A percentile compares a stretch with the other conserved stretches of the same genome.
Conservation (phyloP, 2,329 filamentous ascomycete species). For the Phyllosticta citriasiana region DNA sequence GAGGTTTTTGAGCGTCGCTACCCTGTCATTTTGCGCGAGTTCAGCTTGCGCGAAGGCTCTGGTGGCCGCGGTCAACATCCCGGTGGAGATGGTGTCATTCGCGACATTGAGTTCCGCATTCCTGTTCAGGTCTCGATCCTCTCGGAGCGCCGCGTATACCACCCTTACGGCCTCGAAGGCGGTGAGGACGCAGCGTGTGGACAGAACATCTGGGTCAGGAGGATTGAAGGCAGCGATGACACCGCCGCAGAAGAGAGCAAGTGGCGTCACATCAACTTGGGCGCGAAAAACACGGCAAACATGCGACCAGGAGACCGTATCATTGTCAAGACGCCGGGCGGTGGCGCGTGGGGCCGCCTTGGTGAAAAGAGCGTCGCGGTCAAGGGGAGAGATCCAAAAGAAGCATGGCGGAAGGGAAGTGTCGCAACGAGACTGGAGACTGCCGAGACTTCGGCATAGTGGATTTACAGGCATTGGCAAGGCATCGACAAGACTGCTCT, state of each 20-base stretch:
- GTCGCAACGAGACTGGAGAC: conserved; percentile 46
- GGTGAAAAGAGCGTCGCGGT: conserved; percentile 46
- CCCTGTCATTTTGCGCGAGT: conserved; percentile 62
- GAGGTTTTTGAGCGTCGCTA: conserved; percentile 72
- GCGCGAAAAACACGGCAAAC: conserved; percentile 68
- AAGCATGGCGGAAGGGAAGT: conserved; percentile 50
- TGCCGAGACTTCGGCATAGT: conserved; percentile 29
- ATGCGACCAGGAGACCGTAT: conserved; percentile 71
- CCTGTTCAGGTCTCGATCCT: conserved; percentile 71
- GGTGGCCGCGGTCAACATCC: conserved; percentile 55
- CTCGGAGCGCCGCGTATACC: conserved; percentile 64
- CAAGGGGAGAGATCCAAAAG: conserved; percentile 47
- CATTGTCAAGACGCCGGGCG: conserved; percentile 67
- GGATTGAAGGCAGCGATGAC: conserved; percentile 16
- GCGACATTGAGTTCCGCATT: conserved; percentile 74
- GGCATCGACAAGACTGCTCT: neutral
- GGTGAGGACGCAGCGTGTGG: conserved; percentile 71
- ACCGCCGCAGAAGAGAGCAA: conserved; percentile 33
- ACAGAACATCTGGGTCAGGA: conserved; percentile 65
- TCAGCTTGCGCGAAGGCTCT: conserved; percentile 52
- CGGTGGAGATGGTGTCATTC: conserved; percentile 67
- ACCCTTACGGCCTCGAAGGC: conserved; percentile 74
- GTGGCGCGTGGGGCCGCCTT: conserved; percentile 62
- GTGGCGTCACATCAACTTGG: conserved; percentile 58
- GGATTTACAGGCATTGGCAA: neutral